Evolutionary conservation across 805 yeast species (phyloP), one percentile per base, ranked within the genome.

Genomic region (Yamadazyma tumulicola): DNA sequence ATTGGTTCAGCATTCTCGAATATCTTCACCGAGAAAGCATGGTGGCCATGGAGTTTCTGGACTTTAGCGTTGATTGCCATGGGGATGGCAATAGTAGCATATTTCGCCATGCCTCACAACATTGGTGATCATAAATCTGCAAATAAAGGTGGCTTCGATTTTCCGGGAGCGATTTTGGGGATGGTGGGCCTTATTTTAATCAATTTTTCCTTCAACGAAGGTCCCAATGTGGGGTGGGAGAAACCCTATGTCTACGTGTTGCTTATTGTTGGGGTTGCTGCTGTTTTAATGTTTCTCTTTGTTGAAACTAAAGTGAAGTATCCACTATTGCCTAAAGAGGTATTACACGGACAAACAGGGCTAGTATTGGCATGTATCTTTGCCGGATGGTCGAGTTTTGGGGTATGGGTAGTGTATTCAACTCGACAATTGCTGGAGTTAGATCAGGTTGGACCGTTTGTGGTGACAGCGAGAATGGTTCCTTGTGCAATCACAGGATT

Each of bases 321-420:
- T 45, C 86, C 86, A 6, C 52, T 81, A 13, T 51, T 81, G 2
- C 87, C 87, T 1, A 46, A 55, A 3, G 64, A 60, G 5, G 69
- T 70, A 0, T 59, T 79, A 50, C 61, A 62, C 33, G 48, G 63
- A 3, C 67, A 72, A 20, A 66, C 72, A 14, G 61, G 71, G 0
- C 55, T 77, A 41, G 73, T 79, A 2, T 56, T 84, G 22, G 54
- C 56, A 1, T 69, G 77, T 31, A 60, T 81, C 19, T 70, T 74
- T 2, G 61, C 78, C 2, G 91, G 91, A 0, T 84, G 91, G 91
- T 78, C 85, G 4, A 71, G 82, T 32, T 84, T 83, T 59, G 88
- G 91, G 2, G 64, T 81, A 15, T 81, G 83, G 78, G 54, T 79
- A 4, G 81, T 65, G 47, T 82, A 80, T 55, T 67, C 69, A 31